Evolutionary conservation across 495 filamentous ascomycete genomes (phyloP).

Genomic region (Aspergillus ostianus): DNA sequence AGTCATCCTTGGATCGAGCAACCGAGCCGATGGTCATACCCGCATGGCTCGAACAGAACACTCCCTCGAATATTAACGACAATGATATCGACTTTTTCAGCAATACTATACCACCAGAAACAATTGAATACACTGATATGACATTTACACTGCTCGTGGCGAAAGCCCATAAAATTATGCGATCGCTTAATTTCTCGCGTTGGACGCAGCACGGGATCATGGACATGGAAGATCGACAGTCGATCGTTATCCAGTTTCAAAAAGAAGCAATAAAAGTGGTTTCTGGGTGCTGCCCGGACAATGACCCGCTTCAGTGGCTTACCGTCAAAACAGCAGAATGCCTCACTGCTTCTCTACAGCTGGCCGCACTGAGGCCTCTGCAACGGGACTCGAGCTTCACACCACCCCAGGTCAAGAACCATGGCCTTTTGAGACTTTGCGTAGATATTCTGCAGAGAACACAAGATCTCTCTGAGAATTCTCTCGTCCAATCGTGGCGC

Average conservation of each 20-base stretch:
- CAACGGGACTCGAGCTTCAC: constrained; percentile 26
- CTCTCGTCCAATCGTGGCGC: constrained; percentile 27
- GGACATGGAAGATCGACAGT: constrained; percentile 28
- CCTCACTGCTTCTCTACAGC: constrained; percentile 31
- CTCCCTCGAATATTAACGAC: constrained; percentile 34
- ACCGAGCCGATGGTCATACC: constrained; percentile 42
- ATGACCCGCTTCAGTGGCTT: constrained; percentile 29
- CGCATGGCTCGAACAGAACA: constrained; percentile 27
- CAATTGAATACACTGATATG: constrained; percentile 32
- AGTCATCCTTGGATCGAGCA: constrained; percentile 33
- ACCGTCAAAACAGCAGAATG: constrained; percentile 17
- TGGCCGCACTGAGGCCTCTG: constrained; percentile 32
- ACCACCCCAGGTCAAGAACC: constrained; percentile 26
- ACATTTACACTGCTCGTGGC: constrained; percentile 28
- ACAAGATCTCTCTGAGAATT: constrained; percentile 24
- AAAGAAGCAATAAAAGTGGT: constrained; percentile 22
- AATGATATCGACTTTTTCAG: constrained; percentile 30
- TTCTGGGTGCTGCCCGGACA: constrained; percentile 22
- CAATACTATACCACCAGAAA: constrained; percentile 16
- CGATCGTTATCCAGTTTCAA: constrained; percentile 30
- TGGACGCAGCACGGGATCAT: constrained; percentile 25
- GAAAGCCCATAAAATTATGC: constrained; percentile 24
- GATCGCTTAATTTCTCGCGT: constrained; percentile 31
- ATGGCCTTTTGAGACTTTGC: constrained; percentile 29
- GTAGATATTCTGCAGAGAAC: constrained; percentile 29